These are phyloP conservation scores for Sporothrix pseudoabietina DNA, from an alignment of 2,329 filamentous ascomycete genomes.

Conservation along the genomic window DNA sequence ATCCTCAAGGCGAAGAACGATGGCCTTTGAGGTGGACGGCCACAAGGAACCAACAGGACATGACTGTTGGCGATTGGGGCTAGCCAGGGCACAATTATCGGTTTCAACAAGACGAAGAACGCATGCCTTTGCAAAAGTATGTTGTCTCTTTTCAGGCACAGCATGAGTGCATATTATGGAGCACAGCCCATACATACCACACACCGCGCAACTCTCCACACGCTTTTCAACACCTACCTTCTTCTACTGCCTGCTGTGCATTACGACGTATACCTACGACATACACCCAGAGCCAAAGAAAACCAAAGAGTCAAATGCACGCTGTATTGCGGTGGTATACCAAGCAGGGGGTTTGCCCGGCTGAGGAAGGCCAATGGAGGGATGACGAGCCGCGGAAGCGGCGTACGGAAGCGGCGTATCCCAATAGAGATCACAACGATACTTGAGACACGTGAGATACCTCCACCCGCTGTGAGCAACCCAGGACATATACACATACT, in stretches of 20 bases:
- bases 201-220: not conserved
- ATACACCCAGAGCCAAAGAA: not conserved
- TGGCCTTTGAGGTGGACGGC: not conserved
- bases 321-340: not conserved
- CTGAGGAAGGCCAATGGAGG: not conserved
- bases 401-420: not conserved
- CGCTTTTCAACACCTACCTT: not conserved
- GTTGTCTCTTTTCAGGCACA: not conserved
- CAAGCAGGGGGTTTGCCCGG: not conserved
- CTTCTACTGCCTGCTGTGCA: not conserved
- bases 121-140: not conserved
- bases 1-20: not conserved
- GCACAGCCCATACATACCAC: not conserved
- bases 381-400: slow-evolving; percentile 7
- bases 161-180: no score
- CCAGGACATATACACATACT: not conserved
- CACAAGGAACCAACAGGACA: not conserved
- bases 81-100: slow-evolving; percentile 1
- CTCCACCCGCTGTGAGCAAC: not conserved
- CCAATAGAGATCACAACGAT: no score
- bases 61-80: not conserved
- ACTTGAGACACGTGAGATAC: not conserved
- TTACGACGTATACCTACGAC: not conserved
- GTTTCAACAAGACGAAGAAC: not conserved
- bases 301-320: not conserved